Evolutionary conservation across 495 filamentous ascomycete genomes (phyloP), one percentile per base, ranked within the genome.

Genomic region (Annulohypoxylon maeteangense): DNA sequence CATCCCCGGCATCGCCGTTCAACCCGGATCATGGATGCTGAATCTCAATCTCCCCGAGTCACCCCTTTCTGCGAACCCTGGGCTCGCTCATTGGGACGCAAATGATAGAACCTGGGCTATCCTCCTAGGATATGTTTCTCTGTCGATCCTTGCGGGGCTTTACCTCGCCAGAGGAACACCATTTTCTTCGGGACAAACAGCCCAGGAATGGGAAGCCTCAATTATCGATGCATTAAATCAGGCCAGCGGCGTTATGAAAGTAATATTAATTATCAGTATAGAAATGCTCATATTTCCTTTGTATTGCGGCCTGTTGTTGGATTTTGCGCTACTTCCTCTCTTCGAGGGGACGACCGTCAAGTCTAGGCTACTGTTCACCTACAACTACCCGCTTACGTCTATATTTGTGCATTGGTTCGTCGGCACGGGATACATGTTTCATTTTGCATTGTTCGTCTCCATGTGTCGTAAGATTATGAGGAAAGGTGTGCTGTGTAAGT

Each of bases 341-440:
- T 99, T 98, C 75, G 89, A 92, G 34, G 82, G 89, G 51, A 91
- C 92, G 3, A 93, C 90, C 3, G 74, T 97, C 23, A 82, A 85
- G 48, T 92, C 92, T 0, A 88, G 95, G 20, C 78, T 97, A 36
- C 79, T 87, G 6, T 98, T 96, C 72, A 92, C 92, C 25, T 78
- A 88, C 34, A 81, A 86, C 34, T 91, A 89, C 65, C 94, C 95
- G 0, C 83, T 93, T 44, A 97, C 93, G 0, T 96, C 93, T 5
- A 87, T 94, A 18, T 99, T 99, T 75, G 91, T 98, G 22, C 95
- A 99, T 79, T 99, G 95, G 95, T 99, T 99, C 77, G 89, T 97
- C 53, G 95, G 95, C 20, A 99, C 95, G 5, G 97, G 94, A 69
- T 99, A 99, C 80, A 99, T 99, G 95, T 99, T 99, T 79, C 95